These are phyloP conservation scores for Lachancea dasiensis DNA, from an alignment of 805 yeast genomes.

Conservation along the genomic window DNA sequence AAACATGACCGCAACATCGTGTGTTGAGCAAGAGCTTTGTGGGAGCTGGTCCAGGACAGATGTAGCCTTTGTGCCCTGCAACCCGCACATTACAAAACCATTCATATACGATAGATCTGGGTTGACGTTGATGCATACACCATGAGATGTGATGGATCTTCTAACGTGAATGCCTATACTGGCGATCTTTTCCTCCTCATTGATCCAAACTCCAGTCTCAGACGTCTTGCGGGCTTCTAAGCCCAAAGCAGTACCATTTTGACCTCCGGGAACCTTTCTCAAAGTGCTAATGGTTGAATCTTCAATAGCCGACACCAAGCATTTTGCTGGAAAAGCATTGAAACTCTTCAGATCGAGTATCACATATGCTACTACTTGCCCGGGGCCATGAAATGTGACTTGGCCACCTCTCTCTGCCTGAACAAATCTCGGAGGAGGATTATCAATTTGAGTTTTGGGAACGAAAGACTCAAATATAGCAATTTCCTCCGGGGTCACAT, in stretches of 20 bases:
- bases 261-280: slow-evolving; percentile 10
- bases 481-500: slow-evolving; percentile 34
- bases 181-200: slow-evolving; percentile 58
- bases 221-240: slow-evolving; percentile 41
- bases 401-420: slow-evolving; percentile 92
- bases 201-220: slow-evolving; percentile 88
- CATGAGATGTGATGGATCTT: slow-evolving; percentile 82
- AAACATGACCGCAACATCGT: slow-evolving; percentile 40
- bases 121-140: slow-evolving; percentile 71
- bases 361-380: slow-evolving; percentile 84
- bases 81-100: slow-evolving; percentile 78
- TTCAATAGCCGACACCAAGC: slow-evolving; percentile 62
- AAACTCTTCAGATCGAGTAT: slow-evolving; percentile 65
- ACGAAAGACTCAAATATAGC: slow-evolving; percentile 21
- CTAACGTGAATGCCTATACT: slow-evolving; percentile 87
- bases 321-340: slow-evolving; percentile 49
- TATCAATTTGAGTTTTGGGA: slow-evolving; percentile 20
- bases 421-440: slow-evolving; percentile 53
- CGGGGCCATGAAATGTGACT: slow-evolving; percentile 94
- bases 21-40: slow-evolving; percentile 20
- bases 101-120: slow-evolving; percentile 73
- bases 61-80: slow-evolving; percentile 55
- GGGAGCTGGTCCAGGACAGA: slow-evolving; percentile 37
- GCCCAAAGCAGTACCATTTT: slow-evolving; percentile 12
- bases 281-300: slow-evolving; percentile 48